Conservation (phyloP, 306 rosid species). For the Hippophae rhamnoides region DNA sequence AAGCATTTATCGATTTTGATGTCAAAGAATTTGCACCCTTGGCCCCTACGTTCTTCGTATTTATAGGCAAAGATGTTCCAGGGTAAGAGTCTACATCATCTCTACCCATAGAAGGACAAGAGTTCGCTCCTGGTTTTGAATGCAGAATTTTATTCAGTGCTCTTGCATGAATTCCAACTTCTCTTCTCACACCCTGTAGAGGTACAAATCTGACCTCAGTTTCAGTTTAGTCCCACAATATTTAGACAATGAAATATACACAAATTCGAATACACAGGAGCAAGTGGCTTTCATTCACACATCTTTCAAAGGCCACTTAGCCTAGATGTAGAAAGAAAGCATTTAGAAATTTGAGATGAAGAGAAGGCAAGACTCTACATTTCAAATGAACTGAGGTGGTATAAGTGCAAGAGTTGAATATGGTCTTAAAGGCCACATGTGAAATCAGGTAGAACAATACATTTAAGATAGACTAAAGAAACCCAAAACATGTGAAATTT, state of each 20-base stretch:
- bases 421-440: too few species aligned
- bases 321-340: too few species aligned
- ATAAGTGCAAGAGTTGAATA: too few species aligned
- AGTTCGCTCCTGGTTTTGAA: slow-evolving; percentile 17
- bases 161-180: slow-evolving; percentile 74
- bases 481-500: too few species aligned
- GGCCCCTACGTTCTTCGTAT: slow-evolving; percentile 25
- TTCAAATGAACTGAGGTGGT: too few species aligned
- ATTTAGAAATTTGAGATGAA: too few species aligned
- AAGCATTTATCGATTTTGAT: slow-evolving; percentile 21
- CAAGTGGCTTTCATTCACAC: too few species aligned
- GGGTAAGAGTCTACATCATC: slow-evolving; percentile 36
- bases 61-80: slow-evolving; percentile 26
- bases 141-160: slow-evolving; percentile 45
- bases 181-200: slow-evolving; percentile 92
- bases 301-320: too few species aligned
- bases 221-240: neutral
- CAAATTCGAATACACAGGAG: too few species aligned
- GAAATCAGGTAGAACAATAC: neutral
- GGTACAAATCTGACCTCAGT: neutral
- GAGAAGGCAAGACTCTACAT: too few species aligned
- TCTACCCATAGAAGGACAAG: slow-evolving; percentile 26
- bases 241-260: too few species aligned
- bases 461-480: neutral
- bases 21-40: slow-evolving; percentile 29